Evolutionary conservation across 139 green algal genomes (phyloP).

Genomic region (Micractinium sp.): DNA sequence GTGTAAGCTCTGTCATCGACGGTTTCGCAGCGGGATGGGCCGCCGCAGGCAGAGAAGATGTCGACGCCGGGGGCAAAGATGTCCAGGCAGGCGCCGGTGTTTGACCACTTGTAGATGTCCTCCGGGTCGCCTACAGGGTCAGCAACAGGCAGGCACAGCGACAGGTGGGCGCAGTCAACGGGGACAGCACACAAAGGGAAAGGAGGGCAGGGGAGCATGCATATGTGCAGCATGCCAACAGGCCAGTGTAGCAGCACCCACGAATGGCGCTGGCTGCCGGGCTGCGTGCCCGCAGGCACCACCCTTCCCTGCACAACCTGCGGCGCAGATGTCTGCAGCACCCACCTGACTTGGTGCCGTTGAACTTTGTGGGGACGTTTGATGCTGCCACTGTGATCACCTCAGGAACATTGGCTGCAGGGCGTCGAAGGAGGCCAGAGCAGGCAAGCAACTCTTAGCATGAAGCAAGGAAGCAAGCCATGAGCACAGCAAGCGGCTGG

Average conservation of each 20-base stretch:
- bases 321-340: neutral
- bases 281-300: neutral
- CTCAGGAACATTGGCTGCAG: conserved; percentile 49
- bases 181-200: neutral
- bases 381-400: conserved; percentile 55
- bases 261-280: neutral
- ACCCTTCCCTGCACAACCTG: neutral
- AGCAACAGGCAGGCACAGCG: neutral
- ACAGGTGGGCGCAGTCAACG: neutral
- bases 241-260: neutral
- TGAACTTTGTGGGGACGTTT: conserved; percentile 47
- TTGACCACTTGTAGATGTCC: conserved; percentile 49
- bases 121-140: conserved; percentile 31
- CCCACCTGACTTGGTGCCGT: conserved; percentile 24
- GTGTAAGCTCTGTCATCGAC: conserved; percentile 36
- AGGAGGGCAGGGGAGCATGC: neutral
- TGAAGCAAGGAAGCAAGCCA: neutral
- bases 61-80: conserved; percentile 61
- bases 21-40: conserved; percentile 32
- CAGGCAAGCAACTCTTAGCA: too few species aligned
- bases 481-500: neutral
- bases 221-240: neutral
- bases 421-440: neutral
- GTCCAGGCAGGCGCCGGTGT: conserved; percentile 60
- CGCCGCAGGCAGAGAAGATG: conserved; percentile 59